Evolutionary conservation across 768 basidiomycete genomes (phyloP), one percentile per base, ranked within the genome.

Genomic region (Leccinum aurantiacum): DNA sequence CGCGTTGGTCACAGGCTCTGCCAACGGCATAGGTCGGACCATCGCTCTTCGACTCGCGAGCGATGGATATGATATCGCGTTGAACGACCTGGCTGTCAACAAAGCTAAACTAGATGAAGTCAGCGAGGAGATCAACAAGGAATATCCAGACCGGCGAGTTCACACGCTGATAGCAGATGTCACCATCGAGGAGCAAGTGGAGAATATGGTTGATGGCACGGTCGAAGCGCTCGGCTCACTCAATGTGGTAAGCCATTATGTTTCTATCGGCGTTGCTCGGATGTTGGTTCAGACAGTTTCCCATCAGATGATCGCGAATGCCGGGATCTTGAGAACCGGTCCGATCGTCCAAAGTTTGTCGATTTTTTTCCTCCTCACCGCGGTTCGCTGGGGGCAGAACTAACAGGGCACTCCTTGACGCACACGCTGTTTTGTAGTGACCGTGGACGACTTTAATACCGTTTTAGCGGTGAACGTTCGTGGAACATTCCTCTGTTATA

Each of bases 401-500:
- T 3, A 15, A 52, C 6, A 9, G 0, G 3, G 29, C 8, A 15
- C 41, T 10, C 35, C 46, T n/a, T 56, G 22, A 58, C 29, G 17
- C 4, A 6, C 9, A 17, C 25, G 4, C 15, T 41, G 17, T 41
- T 31, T 54, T 4, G 11, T 52, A 80, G 79, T 71, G 1, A 66
- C 68, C 22, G 59, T 71, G 2, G 70, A 71, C 19, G 70, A 78
- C 9, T 68, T 74, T 59, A 75, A 80, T 29, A 59, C 62, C 19
- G 49, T 74, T 10, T 60, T 77, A n/a, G 59, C 71, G 2, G 69
- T 79, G 54, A 82, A 82, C 46, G 69, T 74, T 27, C 73, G 71
- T 14, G 78, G 82, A 6, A 70, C 71, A 0, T 72, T 81, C 63
- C 65, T 79, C 17, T 74, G 73, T 53, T 79, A 78, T 61, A 80